Base-by-base conservation (phyloP, 2,329 filamentous ascomycete species). In the Pseudogymnoascus sp. region DNA sequence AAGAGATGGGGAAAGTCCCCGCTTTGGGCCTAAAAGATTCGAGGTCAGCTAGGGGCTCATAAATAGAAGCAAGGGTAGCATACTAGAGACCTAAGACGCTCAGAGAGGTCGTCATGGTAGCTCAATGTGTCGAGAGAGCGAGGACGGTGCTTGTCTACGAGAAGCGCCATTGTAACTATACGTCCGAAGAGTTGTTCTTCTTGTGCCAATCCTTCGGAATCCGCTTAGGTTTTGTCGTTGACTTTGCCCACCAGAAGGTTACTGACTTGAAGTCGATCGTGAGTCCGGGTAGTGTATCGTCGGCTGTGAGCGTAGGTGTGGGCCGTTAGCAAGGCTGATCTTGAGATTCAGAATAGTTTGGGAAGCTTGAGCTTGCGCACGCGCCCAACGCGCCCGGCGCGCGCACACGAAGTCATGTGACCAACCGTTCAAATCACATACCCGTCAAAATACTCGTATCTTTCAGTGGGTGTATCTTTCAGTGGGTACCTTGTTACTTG, bases 1-100 rank as follows among this genome's bases (percentile, higher is more conserved):
- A 99, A 89, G 53, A 99, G 86, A 76, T 99, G 95, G 58, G 94
- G 94, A 72, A 99, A 99, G 74, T 99, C 95, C 68, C 93, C 91
- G 76, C 89, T 95, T 83, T 95, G 90, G 60, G 94, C 94, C 92
- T 96, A 68, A 64, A 33, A 20, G 15, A 37, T 57, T 57, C 5
- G 20, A 30, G 36, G 58, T 66, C 59, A 64, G 64, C 57, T 63
- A 30, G 58, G 58, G 15, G 35, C 58, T 53, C 20, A 38, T 20
- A 30, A 6, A 22, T 22, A 14, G 18, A 15, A 6, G 37, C 30
- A 37, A 12, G 18, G 37, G 30, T 22, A 39, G 68, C 82, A 69
- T 83, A 96, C 92, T 65, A 99, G 81, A 30, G 94, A 91, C 68
- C 87, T 86, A 53, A 99, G 82, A 62, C 93, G 86, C 25, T 91